These are phyloP conservation scores for Cutaneotrichosporon mucoides DNA, from an alignment of 1,284 basidiomycete genomes.

Conservation along the genomic window DNA sequence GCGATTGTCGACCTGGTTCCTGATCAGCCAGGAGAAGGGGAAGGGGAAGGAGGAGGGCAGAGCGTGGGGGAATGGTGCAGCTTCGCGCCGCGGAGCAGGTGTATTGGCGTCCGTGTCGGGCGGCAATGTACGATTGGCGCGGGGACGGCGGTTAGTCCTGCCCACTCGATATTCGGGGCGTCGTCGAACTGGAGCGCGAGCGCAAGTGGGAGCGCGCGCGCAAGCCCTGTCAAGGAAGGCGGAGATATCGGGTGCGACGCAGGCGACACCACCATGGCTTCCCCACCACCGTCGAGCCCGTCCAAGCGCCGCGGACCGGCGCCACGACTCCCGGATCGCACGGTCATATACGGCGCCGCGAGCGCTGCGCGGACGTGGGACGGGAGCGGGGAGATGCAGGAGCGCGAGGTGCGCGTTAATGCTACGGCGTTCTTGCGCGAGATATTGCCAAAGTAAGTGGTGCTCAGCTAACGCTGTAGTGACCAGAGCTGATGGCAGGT, in stretches of 20 bases:
- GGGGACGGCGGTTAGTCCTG: background rate
- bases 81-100: slow-evolving; percentile 6
- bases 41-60: background rate
- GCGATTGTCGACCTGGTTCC: slow-evolving; percentile 60
- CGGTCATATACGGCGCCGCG: slow-evolving; percentile 73
- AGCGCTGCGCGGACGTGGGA: slow-evolving; percentile 75
- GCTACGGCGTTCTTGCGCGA: slow-evolving; percentile 86
- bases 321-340: slow-evolving; percentile 66
- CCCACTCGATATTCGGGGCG: background rate
- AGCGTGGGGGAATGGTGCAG: slow-evolving; percentile 12
- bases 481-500: slow-evolving; percentile 5
- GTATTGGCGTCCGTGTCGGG: slow-evolving; percentile 13
- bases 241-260: too few species aligned
- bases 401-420: slow-evolving; percentile 73
- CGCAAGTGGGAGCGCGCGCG: too few species aligned
- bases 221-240: too few species aligned
- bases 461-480: too few species aligned
- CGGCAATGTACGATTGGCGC: slow-evolving; percentile 9
- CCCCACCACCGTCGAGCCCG: too few species aligned
- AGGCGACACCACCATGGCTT: too few species aligned
- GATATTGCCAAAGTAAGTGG: slow-evolving; percentile 70
- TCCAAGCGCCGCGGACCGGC: background rate
- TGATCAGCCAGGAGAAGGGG: background rate
- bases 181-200: too few species aligned
- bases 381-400: slow-evolving; percentile 76